Evolutionary conservation across 2,329 filamentous ascomycete species (phyloP).

Genomic region (Sporothrix pallida): DNA sequence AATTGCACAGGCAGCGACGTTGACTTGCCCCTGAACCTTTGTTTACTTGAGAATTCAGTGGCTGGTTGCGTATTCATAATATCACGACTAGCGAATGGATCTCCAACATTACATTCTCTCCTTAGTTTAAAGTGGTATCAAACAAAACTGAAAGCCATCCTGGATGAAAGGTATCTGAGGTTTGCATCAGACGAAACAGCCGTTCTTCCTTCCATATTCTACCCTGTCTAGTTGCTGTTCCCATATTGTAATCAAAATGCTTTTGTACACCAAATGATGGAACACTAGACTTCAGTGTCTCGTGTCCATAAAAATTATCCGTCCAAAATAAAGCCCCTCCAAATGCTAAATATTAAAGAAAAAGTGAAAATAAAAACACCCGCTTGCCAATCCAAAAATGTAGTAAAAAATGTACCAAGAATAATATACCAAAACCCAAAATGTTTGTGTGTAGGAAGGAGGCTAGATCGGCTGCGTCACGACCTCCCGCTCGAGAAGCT

Average conservation of each 20-base stretch:
- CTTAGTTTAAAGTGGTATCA: background rate
- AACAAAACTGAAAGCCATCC: background rate
- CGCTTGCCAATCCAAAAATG: background rate
- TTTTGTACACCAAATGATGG: conserved; percentile 24
- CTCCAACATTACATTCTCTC: background rate
- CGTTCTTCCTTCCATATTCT: conserved; percentile 1
- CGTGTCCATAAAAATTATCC: background rate
- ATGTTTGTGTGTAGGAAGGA: background rate
- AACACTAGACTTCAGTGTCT: background rate
- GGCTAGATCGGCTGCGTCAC: conserved; percentile 61
- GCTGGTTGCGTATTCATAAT: background rate
- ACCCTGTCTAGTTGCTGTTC: background rate
- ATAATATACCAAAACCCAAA: background rate
- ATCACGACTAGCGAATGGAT: no score
- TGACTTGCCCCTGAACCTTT: background rate
- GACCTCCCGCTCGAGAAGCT: conserved; percentile 69
- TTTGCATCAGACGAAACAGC: background rate
- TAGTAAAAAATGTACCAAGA: background rate
- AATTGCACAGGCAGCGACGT: background rate
- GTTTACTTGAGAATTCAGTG: background rate
- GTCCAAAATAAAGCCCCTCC: background rate
- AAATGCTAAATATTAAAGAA: background rate
- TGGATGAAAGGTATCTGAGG: background rate
- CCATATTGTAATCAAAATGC: background rate
- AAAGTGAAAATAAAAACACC: background rate